These are phyloP conservation scores for Flaveria ramosissima DNA, from an alignment of 129 eudicot species.

Conservation along the genomic window DNA sequence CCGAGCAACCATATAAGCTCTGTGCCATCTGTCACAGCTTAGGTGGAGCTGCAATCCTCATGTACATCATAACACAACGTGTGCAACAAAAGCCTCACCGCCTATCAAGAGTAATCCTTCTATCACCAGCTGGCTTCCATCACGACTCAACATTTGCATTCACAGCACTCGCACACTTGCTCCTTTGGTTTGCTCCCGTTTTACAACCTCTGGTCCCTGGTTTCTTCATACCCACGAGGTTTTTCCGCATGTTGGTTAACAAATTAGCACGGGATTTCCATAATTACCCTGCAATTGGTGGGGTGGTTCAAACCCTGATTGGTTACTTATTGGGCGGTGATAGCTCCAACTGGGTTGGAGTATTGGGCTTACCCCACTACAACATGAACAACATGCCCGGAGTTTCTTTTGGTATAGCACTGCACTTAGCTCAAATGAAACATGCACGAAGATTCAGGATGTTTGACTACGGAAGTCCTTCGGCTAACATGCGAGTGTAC, in stretches of 20 bases:
- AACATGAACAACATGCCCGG: constrained; percentile 99
- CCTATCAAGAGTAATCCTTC: constrained; percentile 74
- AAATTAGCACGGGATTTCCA: constrained; percentile 95
- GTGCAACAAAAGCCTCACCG: constrained; percentile 77
- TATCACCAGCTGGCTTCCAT: constrained; percentile 97
- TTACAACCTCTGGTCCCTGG: constrained; percentile 64
- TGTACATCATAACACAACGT: constrained; percentile 71
- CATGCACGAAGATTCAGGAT: constrained; percentile 54
- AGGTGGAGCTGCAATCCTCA: constrained; percentile 90
- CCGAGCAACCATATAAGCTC: constrained; percentile 71
- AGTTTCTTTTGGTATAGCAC: constrained; percentile 74
- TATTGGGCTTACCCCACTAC: constrained; percentile 80
- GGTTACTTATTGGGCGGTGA: constrained; percentile 89
- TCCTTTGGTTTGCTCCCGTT: constrained; percentile 63
- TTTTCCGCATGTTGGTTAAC: constrained; percentile 89
- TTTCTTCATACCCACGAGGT: constrained; percentile 85
- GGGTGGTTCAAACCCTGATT: constrained; percentile 87
- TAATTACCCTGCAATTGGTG: constrained; percentile 95
- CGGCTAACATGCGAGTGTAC: constrained; percentile 64
- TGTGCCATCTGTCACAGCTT: constrained; percentile 88
- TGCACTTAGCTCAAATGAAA: constrained; percentile 85
- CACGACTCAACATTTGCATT: constrained; percentile 63
- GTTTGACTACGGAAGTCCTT: constrained; percentile 80
- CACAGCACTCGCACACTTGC: constrained; percentile 52
- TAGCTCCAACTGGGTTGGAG: constrained; percentile 97